These are phyloP conservation scores for Senecio squalidus DNA, from an alignment of 140 eudicot genomes.

Conservation along the genomic window DNA sequence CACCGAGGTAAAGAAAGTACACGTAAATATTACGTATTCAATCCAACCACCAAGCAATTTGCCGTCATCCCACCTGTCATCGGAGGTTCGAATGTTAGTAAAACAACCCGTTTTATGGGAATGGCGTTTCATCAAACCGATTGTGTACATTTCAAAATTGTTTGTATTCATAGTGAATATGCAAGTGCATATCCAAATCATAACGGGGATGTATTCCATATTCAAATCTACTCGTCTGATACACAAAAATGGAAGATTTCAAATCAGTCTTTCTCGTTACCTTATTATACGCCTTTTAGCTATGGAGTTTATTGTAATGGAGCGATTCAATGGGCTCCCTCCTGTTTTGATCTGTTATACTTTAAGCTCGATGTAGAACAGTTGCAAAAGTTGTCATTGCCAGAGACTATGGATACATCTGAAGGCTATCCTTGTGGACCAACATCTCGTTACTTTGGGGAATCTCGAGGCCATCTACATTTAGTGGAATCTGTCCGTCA, in stretches of 20 bases:
- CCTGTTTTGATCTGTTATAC: background rate
- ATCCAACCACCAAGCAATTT: background rate
- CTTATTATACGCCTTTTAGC: background rate
- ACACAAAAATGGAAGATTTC: conserved; percentile 1
- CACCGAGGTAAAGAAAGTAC: too few relatives aligned
- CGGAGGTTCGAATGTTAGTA: background rate
- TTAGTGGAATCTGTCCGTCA: background rate
- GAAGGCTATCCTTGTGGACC: too few relatives aligned
- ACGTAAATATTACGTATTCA: too few relatives aligned
- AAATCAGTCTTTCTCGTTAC: conserved; percentile 1
- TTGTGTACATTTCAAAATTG: background rate
- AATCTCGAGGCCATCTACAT: conserved; percentile 18
- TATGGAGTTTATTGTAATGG: conserved; percentile 12
- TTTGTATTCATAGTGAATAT: background rate
- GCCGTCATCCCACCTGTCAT: background rate
- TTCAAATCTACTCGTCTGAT: conserved; percentile 8
- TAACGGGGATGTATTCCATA: background rate
- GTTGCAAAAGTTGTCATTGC: too few relatives aligned
- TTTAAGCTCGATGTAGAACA: too few relatives aligned
- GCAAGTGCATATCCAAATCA: too few relatives aligned
- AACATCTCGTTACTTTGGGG: too few relatives aligned
- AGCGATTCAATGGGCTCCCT: conserved; percentile 7
- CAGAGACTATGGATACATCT: too few relatives aligned
- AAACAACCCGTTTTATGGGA: background rate
- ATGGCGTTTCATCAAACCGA: conserved; percentile 6